phyloP scores from a whole-genome alignment of 1,139 yeast genomes.

The Scheffersomyces illinoinensis region DNA sequence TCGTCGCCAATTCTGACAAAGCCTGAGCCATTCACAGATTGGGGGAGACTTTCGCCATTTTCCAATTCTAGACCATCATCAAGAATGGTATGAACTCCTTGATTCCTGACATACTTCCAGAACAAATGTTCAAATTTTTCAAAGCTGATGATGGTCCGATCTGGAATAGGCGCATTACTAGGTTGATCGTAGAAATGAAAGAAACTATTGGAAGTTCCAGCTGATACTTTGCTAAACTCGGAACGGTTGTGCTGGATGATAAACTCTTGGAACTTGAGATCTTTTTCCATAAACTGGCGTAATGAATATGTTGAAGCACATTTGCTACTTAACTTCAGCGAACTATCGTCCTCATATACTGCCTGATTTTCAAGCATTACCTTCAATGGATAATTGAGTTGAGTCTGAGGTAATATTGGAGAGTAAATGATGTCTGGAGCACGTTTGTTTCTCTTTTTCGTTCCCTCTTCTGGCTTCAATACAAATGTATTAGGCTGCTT shows the following conservation, averaged over 20 bases:
- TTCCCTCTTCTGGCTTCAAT: constrained; percentile 8
- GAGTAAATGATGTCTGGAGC: constrained; percentile 17
- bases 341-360: constrained; percentile 28
- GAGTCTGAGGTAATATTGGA: constrained; percentile 29
- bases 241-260: constrained; percentile 22
- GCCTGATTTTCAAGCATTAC: constrained; percentile 18
- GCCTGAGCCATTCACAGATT: constrained; percentile 25
- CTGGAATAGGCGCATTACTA: constrained; percentile 15
- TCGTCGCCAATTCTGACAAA: constrained; percentile 29
- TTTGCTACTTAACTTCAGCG: constrained; percentile 26
- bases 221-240: constrained; percentile 15
- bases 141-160: constrained; percentile 20
- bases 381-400: constrained; percentile 25
- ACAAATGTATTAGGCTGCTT: constrained; percentile 28
- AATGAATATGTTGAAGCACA: constrained; percentile 48
- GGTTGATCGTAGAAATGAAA: constrained; percentile 9
- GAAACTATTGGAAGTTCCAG: constrained; percentile 2
- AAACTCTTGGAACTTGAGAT: constrained; percentile 41
- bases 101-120: constrained; percentile 44
- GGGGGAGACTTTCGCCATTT: constrained; percentile 27
- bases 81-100: constrained; percentile 7
- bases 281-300: constrained; percentile 55
- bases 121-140: constrained; percentile 45
- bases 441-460: constrained; percentile 16
- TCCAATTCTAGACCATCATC: constrained; percentile 32